Percentiles rank a stretch among this genome's conserved stretches.
Evolutionary conservation across 768 basidiomycete genomes (phyloP).

Genomic region (Erythrobasidium yunnanense): DNA sequence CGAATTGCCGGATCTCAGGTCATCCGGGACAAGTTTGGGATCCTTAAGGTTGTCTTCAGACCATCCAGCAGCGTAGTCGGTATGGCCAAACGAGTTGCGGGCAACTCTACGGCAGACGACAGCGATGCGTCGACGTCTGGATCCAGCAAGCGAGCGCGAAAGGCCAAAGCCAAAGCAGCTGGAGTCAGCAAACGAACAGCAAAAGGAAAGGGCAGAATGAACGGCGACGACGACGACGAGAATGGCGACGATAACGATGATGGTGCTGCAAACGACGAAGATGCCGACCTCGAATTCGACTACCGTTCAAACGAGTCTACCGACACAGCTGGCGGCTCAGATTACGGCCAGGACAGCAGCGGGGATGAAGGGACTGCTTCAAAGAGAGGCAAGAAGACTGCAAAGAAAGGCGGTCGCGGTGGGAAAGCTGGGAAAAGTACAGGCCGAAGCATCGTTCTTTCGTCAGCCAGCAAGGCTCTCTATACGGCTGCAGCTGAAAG

Average conservation of each 20-base stretch:
- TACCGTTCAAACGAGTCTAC: constrained; percentile 21
- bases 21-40: neutral
- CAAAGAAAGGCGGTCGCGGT: neutral
- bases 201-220: neutral
- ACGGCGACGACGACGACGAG: neutral
- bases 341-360: neutral
- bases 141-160: neutral
- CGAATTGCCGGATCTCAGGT: neutral
- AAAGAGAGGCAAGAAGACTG: neutral
- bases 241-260: neutral
- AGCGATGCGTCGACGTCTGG: constrained; percentile 14
- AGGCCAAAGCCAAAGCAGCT: neutral
- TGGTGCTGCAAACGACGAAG: constrained; percentile 4
- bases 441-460: constrained; percentile 11
- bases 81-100: neutral
- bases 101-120: constrained; percentile 11
- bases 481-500: constrained; percentile 36
- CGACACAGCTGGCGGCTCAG: constrained; percentile 20
- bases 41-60: no score
- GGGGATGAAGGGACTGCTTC: neutral
- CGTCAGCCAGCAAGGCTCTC: constrained; percentile 18
- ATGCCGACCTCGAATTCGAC: constrained; percentile 20
- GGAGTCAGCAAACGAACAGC: neutral
- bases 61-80: no score
- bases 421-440: neutral